phyloP scores from a whole-genome alignment of 1,284 basidiomycete genomes.

The Apiotrichum sp. region DNA sequence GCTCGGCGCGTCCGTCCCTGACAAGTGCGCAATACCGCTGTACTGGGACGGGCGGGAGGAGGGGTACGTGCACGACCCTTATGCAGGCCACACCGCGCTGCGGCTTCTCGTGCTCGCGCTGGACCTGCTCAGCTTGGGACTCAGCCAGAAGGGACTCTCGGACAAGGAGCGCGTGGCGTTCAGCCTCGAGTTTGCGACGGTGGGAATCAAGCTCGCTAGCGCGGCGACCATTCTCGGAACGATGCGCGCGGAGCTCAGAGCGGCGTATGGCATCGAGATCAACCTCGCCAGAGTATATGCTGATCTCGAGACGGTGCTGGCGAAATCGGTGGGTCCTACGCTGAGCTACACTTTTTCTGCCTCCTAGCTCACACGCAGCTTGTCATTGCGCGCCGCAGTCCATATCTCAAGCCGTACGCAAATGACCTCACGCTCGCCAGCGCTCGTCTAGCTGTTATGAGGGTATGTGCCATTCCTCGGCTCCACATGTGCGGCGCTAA shows the following conservation, averaged over 20 bases:
- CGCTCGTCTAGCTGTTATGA: constrained; percentile 22
- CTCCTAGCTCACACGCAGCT: constrained; percentile 11
- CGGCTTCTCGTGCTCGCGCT: constrained; percentile 29
- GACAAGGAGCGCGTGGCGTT: constrained; percentile 34
- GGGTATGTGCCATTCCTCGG: constrained; percentile 6
- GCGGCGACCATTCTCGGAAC: constrained; percentile 8
- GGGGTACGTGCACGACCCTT: constrained; percentile 18
- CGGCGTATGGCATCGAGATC: constrained; percentile 2
- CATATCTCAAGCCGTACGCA: constrained; percentile 17
- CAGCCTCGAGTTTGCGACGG: constrained; percentile 26
- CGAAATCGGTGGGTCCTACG: constrained; percentile 16
- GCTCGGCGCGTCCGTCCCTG: not conserved
- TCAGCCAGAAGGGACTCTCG: constrained; percentile 18
- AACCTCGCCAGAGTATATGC: constrained; percentile 14
- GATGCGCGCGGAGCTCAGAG: not conserved
- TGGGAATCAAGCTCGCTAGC: constrained; percentile 29
- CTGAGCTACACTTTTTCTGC: not conserved
- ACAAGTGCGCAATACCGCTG: not conserved
- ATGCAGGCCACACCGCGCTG: constrained; percentile 24
- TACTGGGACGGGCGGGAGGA: too few species aligned
- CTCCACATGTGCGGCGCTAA: not conserved
- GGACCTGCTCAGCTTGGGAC: constrained; percentile 26
- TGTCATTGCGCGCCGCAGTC: constrained; percentile 15
- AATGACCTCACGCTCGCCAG: constrained; percentile 26
- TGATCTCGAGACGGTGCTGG: constrained; percentile 24